Conservation (phyloP, 768 basidiomycete genomes). For the Cystofilobasidium capitatum region DNA sequence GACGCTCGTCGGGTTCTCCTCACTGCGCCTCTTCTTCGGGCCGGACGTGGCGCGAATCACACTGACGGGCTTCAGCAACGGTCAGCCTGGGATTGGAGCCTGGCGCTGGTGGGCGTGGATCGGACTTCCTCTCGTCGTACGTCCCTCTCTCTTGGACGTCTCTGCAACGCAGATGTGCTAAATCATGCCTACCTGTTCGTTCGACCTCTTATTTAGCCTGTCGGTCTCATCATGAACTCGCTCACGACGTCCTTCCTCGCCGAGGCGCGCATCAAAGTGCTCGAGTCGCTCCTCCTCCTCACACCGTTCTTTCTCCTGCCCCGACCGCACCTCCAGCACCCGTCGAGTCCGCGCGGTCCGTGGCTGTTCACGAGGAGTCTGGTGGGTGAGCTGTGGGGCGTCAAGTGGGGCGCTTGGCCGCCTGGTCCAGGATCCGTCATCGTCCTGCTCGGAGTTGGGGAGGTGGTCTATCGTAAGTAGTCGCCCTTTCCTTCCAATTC, state of each 20-base stretch:
- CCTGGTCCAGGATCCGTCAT: neutral
- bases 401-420: neutral
- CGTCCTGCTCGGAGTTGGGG: neutral
- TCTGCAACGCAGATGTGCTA: neutral
- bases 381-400: neutral
- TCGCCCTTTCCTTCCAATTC: too few species aligned
- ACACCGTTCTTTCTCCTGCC: conserved; percentile 1
- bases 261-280: conserved; percentile 6
- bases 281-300: conserved; percentile 1
- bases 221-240: neutral
- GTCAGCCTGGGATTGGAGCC: neutral
- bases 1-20: conserved; percentile 1
- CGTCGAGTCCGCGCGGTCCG: neutral
- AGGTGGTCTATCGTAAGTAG: neutral
- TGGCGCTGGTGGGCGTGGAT: conserved; percentile 8
- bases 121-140: neutral
- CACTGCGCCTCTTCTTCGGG: neutral
- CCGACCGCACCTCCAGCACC: neutral
- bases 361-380: neutral
- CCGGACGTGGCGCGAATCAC: neutral
- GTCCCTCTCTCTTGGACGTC: neutral
- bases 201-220: neutral
- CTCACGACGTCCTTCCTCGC: conserved; percentile 4
- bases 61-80: neutral
- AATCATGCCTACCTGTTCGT: neutral